Evolutionary conservation across 495 filamentous ascomycete species (phyloP).

Genomic region (Polyplosphaeria fusca): DNA sequence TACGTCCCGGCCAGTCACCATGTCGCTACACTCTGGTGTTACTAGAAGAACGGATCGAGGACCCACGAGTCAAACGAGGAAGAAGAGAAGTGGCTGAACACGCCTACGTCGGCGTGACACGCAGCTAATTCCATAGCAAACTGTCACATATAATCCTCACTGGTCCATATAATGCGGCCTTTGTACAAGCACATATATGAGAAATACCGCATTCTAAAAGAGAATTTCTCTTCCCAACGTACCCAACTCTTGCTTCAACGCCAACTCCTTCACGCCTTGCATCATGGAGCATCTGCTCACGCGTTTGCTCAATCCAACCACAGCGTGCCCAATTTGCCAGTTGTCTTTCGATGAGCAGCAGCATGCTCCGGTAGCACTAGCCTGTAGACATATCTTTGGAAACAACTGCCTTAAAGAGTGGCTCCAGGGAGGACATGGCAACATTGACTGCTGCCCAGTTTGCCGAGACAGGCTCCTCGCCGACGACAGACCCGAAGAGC

Average conservation of each 20-base stretch:
- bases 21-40: background rate
- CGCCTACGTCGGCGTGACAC: no score
- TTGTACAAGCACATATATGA: no score
- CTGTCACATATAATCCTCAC: no score
- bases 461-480: conserved; percentile 1
- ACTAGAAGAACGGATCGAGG: no score
- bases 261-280: no score
- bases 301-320: background rate
- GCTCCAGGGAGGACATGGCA: conserved; percentile 7
- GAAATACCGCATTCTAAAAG: no score
- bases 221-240: no score
- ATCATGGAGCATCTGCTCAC: conserved; percentile 1
- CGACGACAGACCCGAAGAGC: background rate
- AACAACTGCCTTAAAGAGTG: conserved; percentile 6
- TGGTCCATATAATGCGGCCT: conserved; percentile 38
- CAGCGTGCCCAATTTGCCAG: conserved; percentile 7
- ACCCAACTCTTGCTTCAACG: no score
- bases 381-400: conserved; percentile 16
- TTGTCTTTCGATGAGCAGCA: background rate
- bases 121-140: no score
- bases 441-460: conserved; percentile 1
- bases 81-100: no score
- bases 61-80: no score
- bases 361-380: conserved; percentile 9
- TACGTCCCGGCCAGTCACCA: background rate